These are phyloP conservation scores for Raddia distichophylla DNA, from an alignment of 176 grass and related monocot genomes.

Conservation along the genomic window DNA sequence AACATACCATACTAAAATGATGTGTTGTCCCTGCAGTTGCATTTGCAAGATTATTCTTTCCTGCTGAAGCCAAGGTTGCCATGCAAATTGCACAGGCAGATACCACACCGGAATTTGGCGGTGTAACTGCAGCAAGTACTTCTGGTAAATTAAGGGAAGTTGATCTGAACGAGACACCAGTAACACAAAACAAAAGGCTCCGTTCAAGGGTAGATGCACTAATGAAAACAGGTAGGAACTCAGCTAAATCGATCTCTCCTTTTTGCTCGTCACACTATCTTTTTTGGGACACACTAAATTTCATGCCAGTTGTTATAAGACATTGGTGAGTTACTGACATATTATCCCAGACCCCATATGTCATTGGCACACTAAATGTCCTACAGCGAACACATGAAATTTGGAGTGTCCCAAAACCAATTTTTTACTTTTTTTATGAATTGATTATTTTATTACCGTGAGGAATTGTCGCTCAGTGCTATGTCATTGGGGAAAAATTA, in stretches of 20 bases:
- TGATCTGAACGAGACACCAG: slow-evolving; percentile 90
- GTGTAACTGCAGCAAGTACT: slow-evolving; percentile 48
- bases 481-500: background rate
- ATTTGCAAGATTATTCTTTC: slow-evolving; percentile 92
- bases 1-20: slow-evolving; percentile 12
- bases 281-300: too few species aligned
- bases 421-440: too few species aligned
- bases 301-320: too few species aligned
- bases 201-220: slow-evolving; percentile 77
- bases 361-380: too few species aligned
- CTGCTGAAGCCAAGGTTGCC: slow-evolving; percentile 84
- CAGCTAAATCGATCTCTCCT: background rate
- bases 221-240: slow-evolving; percentile 74
- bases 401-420: too few species aligned
- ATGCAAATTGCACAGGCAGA: slow-evolving; percentile 98
- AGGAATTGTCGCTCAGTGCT: background rate
- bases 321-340: too few species aligned
- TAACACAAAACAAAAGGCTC: slow-evolving; percentile 79
- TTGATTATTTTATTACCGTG: background rate
- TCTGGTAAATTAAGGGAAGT: slow-evolving; percentile 85
- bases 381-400: too few species aligned
- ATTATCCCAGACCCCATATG: too few species aligned
- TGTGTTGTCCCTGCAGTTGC: slow-evolving; percentile 64
- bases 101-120: slow-evolving; percentile 62
- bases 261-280: background rate